A percentile compares a stretch with the other conserved stretches of the same genome.
Conservation (phyloP, 176 grass and related monocot species). For the Zoysia japonica region DNA sequence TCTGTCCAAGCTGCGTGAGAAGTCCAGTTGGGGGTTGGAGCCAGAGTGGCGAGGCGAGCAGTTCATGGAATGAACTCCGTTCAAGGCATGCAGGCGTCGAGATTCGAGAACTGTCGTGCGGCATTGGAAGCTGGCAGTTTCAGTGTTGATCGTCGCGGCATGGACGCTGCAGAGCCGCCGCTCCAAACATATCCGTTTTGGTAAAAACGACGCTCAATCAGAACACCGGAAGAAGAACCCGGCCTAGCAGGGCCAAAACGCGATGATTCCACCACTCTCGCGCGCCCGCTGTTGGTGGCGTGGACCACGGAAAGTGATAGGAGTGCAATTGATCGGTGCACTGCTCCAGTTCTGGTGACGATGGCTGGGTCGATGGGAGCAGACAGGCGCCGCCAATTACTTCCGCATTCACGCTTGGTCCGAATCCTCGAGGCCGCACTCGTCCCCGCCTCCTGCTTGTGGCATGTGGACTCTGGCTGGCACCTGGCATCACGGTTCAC, state of each 20-base stretch:
- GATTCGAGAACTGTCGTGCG: too few relatives aligned
- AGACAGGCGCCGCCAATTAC: neutral
- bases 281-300: too few relatives aligned
- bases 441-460: slow-evolving; percentile 8
- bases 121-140: neutral
- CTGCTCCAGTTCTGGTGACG: neutral
- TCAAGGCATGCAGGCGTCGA: neutral
- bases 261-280: too few relatives aligned
- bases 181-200: too few relatives aligned
- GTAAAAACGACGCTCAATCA: too few relatives aligned
- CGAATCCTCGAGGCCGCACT: neutral
- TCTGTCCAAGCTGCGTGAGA: too few relatives aligned
- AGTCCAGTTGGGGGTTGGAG: neutral
- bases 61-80: neutral
- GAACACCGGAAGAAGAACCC: too few relatives aligned
- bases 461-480: slow-evolving; percentile 13
- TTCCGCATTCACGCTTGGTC: slow-evolving; percentile 35
- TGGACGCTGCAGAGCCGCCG: too few relatives aligned
- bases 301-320: neutral
- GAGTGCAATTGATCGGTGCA: neutral
- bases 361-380: neutral
- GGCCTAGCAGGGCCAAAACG: too few relatives aligned
- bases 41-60: neutral
- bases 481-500: neutral
- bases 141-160: neutral